Base-by-base conservation (phyloP, 1,284 basidiomycete genomes). In the Gastroboletus turbinatus region DNA sequence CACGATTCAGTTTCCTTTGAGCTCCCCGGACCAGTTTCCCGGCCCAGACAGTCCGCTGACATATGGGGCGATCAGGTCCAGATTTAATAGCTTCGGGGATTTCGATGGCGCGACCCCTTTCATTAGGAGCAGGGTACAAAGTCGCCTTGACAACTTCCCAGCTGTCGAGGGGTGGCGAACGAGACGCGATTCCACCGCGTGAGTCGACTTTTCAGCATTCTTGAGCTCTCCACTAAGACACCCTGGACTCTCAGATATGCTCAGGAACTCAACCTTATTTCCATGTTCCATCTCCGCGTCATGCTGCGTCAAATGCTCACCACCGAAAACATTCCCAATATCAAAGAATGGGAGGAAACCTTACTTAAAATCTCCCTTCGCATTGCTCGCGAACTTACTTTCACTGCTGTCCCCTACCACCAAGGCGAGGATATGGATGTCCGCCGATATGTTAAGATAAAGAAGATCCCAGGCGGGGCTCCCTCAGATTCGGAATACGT, bases 401-500 rank as follows among this genome's bases (percentile, higher is more conserved):
- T 92, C 70, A 87, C 87, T 4, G 77, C 88, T 16, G 75, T 87
- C 49, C 85, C 88, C 32, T 83, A 90, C 63, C 81, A 87, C 5
- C 86, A 90, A 71, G 88, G 89, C 3, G 91, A 93, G 52, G 95
- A 97, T 65, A 96, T 97, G 82, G 96, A 99, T 71, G 90, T 98
- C 21, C 83, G 96, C 46, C 83, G 90, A 29, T 98, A 97, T 64
- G 93, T 99, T 61, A 99, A 99, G 78, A 96, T 99, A 74, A 99
- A 99, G 78, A 96, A 97, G 73, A 91, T 99, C 19, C 96, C 97
- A 0, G 97, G 97, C 14, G 97, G 97, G 13, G 80, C 83, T 50
- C 94, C 96, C 35, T 82, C 79, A 32, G 94, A 99, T 70, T 97
- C 94, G 13, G 96, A 98, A 77, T 99, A 96, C 66, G 92, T 99